A percentile compares a stretch with the other conserved stretches of the same genome.
Conservation (phyloP, 78 protist genomes). For the Pigoraptor vietnamica region DNA sequence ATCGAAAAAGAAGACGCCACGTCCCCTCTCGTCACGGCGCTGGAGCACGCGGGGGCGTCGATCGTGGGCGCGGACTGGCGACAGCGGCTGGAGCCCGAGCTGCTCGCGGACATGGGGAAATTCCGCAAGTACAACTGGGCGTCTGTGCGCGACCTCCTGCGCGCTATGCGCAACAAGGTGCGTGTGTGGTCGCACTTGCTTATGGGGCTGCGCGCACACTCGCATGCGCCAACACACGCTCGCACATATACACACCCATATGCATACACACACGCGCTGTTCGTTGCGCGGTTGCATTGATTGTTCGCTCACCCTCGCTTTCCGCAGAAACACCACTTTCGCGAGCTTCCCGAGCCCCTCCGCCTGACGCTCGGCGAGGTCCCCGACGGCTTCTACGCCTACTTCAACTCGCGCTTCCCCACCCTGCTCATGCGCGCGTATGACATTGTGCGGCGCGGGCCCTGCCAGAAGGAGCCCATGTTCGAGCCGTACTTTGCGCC, state of each 20-base stretch:
- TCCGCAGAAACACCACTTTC: constrained; percentile 20
- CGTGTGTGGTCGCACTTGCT: not conserved
- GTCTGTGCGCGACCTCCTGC: constrained; percentile 48
- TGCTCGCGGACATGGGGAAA: constrained; percentile 2
- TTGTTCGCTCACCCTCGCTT: not conserved
- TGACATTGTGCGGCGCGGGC: not conserved
- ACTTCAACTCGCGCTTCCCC: constrained; percentile 53
- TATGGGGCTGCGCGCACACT: not conserved
- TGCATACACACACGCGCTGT: not conserved
- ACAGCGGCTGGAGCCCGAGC: not conserved
- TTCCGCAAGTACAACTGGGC: constrained; percentile 51
- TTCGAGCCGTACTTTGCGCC: not conserved
- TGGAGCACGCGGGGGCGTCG: not conserved
- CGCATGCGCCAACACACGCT: no score
- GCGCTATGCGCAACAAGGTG: constrained; percentile 69
- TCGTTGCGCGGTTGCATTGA: not conserved
- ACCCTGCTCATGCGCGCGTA: constrained; percentile 19
- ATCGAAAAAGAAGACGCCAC: not conserved
- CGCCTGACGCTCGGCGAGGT: constrained; percentile 35
- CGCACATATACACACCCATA: no score
- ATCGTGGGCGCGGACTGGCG: not conserved
- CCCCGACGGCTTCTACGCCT: constrained; percentile 60
- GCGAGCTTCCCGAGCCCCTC: constrained; percentile 37
- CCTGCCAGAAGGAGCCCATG: not conserved
- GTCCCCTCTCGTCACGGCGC: not conserved